Evolutionary conservation across 331 rosid species (phyloP).

Genomic region (Acacia concinna): DNA sequence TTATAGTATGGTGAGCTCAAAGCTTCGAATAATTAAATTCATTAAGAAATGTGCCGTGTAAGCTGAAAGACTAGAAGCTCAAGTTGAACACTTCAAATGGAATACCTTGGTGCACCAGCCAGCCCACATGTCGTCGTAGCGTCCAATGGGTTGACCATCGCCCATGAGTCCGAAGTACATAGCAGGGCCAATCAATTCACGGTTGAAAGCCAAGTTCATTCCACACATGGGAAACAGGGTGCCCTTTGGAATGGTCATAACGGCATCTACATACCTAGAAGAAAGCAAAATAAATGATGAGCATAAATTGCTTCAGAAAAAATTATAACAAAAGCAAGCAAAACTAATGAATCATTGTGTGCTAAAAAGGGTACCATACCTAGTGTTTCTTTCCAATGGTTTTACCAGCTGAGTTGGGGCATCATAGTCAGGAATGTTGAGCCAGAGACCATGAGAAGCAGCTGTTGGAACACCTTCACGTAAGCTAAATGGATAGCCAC

Average conservation of each 20-base stretch:
- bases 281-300: background rate
- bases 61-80: background rate
- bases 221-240: constrained; percentile 72
- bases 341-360: background rate
- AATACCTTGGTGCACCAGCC: constrained; percentile 72
- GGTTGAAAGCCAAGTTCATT: constrained; percentile 73
- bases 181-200: constrained; percentile 64
- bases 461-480: constrained; percentile 69
- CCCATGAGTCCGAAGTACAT: constrained; percentile 80
- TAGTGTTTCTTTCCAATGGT: constrained; percentile 62
- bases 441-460: constrained; percentile 76
- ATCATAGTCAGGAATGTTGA: constrained; percentile 72
- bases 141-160: constrained; percentile 68
- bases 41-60: background rate
- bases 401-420: constrained; percentile 78
- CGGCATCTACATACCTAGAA: constrained; percentile 62
- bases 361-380: constrained; percentile 34
- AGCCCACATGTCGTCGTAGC: constrained; percentile 76
- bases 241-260: constrained; percentile 57
- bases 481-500: constrained; percentile 69
- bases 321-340: background rate
- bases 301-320: background rate
- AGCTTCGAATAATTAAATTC: background rate
- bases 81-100: background rate
- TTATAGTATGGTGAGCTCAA: background rate